Conservation (phyloP, 75 land plant genomes). For the Cunninghamia lanceolata region DNA sequence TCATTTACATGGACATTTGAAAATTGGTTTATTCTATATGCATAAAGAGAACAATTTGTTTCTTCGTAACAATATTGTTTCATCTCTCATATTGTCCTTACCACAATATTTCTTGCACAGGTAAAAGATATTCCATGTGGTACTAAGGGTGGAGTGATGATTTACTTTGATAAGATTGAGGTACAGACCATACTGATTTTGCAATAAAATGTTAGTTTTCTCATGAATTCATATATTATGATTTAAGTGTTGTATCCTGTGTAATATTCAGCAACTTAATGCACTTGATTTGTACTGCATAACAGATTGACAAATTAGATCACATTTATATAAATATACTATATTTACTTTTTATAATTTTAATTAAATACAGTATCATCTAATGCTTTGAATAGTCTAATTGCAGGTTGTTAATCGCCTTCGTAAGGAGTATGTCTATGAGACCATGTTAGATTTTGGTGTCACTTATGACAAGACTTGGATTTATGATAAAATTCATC, state of each 20-base stretch:
- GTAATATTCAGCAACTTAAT: neutral
- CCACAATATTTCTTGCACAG: slow-evolving; percentile 21
- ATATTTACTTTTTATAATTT: neutral
- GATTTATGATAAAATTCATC: slow-evolving; percentile 99
- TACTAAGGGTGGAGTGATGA: slow-evolving; percentile 98
- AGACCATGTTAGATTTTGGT: slow-evolving; percentile 84
- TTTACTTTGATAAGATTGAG: slow-evolving; percentile 90
- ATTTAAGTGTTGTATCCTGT: neutral
- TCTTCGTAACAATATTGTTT: neutral
- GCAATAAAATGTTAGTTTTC: neutral
- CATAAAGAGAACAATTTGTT: neutral
- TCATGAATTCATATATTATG: neutral
- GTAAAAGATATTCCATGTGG: slow-evolving; percentile 99
- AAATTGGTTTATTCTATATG: neutral
- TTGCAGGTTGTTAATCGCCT: slow-evolving; percentile 95
- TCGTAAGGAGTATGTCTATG: slow-evolving; percentile 80
- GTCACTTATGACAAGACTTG: slow-evolving; percentile 96
- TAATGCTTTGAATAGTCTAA: neutral
- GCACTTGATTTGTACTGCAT: neutral
- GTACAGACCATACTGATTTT: slow-evolving; percentile 22
- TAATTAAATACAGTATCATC: neutral
- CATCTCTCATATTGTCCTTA: neutral
- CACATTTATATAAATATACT: neutral
- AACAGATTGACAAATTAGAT: neutral
- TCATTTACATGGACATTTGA: neutral